These are phyloP conservation scores for Corrigiola litoralis DNA, from an alignment of 179 eudicot genomes.

Conservation along the genomic window DNA sequence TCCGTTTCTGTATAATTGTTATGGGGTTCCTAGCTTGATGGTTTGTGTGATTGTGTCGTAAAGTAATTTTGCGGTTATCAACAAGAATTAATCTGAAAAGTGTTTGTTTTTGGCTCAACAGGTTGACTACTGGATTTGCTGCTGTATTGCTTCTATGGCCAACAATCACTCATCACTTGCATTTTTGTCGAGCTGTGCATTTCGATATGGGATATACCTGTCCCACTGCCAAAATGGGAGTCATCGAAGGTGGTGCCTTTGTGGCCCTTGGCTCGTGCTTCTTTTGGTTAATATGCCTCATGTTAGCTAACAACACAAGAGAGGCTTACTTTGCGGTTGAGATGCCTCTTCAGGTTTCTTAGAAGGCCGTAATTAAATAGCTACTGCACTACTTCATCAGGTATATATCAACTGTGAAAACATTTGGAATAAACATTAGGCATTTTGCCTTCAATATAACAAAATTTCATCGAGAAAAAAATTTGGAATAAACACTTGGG, in stretches of 20 bases:
- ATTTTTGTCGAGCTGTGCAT: slow-evolving; percentile 51
- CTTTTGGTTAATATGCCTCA: slow-evolving; percentile 85
- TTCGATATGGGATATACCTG: slow-evolving; percentile 42
- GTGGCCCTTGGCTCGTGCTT: slow-evolving; percentile 76
- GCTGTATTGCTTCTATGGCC: slow-evolving; percentile 78
- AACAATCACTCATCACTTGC: slow-evolving; percentile 71
- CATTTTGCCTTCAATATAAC: too few relatives aligned
- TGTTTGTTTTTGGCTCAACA: slow-evolving; percentile 14
- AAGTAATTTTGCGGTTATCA: not conserved
- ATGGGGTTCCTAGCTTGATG: not conserved
- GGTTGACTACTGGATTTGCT: slow-evolving; percentile 63
- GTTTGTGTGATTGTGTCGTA: not conserved
- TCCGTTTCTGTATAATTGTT: not conserved
- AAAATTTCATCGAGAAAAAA: too few relatives aligned
- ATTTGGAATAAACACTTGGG: too few relatives aligned
- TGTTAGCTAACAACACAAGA: slow-evolving; percentile 75
- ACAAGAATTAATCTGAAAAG: not conserved
- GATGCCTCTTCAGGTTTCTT: too few relatives aligned
- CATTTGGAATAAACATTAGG: too few relatives aligned
- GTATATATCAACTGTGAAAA: too few relatives aligned
- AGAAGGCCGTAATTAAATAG: too few relatives aligned
- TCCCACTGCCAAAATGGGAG: slow-evolving; percentile 97
- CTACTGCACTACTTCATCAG: too few relatives aligned
- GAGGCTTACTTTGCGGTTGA: slow-evolving; percentile 72
- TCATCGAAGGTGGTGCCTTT: slow-evolving; percentile 93